Evolutionary conservation across 2,329 filamentous ascomycete genomes (phyloP).

Genomic region (Plenodomus tracheiphilus): DNA sequence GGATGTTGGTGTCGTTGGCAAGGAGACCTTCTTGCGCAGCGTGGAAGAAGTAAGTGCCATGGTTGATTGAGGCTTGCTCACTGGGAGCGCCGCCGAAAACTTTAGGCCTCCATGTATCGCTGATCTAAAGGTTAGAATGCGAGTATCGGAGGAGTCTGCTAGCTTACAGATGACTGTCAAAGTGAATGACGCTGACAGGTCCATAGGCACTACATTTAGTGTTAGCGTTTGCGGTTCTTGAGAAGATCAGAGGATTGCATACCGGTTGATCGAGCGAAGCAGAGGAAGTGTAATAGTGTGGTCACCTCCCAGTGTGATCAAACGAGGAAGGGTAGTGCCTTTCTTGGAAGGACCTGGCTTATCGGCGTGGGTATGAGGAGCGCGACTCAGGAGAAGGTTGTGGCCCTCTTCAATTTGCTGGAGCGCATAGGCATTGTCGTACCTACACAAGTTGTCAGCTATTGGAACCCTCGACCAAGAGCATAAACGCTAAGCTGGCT

Average conservation of each 20-base stretch:
- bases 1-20: conserved; percentile 81
- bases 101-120: conserved; percentile 73
- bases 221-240: neutral
- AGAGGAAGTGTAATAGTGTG: conserved; percentile 65
- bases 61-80: conserved; percentile 76
- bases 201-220: conserved; percentile 58
- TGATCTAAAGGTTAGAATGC: conserved; percentile 22
- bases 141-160: conserved; percentile 7
- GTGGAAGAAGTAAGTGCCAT: conserved; percentile 89
- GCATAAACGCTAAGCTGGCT: neutral
- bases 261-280: conserved; percentile 60
- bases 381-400: conserved; percentile 71
- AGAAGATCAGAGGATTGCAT: neutral
- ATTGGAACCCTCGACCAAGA: neutral
- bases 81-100: conserved; percentile 83
- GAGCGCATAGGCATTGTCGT: conserved; percentile 81
- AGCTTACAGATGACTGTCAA: conserved; percentile 62
- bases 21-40: conserved; percentile 77
- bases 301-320: conserved; percentile 72
- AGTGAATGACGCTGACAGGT: conserved; percentile 67
- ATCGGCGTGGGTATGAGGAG: conserved; percentile 69
- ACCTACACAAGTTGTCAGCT: conserved; percentile 51
- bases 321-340: conserved; percentile 74
- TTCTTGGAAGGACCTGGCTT: conserved; percentile 70
- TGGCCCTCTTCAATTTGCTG: conserved; percentile 86